Base-by-base conservation (phyloP, 257 asterid genomes). In the Lithospermum erythrorhizon region DNA sequence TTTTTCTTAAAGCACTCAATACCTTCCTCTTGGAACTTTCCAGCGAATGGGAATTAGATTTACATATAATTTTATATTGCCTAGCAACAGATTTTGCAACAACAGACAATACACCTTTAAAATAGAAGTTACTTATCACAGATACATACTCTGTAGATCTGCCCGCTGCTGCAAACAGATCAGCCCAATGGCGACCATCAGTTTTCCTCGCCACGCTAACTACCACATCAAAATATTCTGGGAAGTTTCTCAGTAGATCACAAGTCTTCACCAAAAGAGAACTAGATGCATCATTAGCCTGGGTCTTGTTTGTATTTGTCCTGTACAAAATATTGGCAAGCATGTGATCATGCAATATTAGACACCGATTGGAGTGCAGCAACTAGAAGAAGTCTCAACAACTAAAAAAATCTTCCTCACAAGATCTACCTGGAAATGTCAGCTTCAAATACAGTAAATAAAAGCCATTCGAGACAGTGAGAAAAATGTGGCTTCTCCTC, bases 171-270 rank as follows among this genome's bases (percentile, higher is more conserved):
- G 95, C 74, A 76, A 93, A 93, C 58, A 93, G 75, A 89, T 93
- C 97, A 27, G 87, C 95, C 99, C 99, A 93, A 74, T 93, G 99
- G 25, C 99, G 94, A 69, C 96, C 99, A 70, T 93, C 99, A 69
- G 99, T 93, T 79, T 93, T 93, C 73, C 99, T 82, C 19, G 99
- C 99, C 75, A 93, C 99, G 71, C 99, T 93, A 70, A 93, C 99
- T 45, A 93, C 99, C 73, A 93, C 99, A 72, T 93, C 99, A 61
- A 80, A 86, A 74, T 93, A 93, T 76, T 93, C 99, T 0, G 99
- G 94, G 65, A 93, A 93, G 64, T 79, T 89, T 75, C 81, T 89
- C 70, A 93, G 89, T 67, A 93, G 86, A 79, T 93, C 96, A 71
- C 97, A 93, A 21, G 96, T 89, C 88, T 93, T 93, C 77, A 80